Base-by-base conservation (phyloP, 2,329 filamentous ascomycete genomes). In the Exophiala sideris region DNA sequence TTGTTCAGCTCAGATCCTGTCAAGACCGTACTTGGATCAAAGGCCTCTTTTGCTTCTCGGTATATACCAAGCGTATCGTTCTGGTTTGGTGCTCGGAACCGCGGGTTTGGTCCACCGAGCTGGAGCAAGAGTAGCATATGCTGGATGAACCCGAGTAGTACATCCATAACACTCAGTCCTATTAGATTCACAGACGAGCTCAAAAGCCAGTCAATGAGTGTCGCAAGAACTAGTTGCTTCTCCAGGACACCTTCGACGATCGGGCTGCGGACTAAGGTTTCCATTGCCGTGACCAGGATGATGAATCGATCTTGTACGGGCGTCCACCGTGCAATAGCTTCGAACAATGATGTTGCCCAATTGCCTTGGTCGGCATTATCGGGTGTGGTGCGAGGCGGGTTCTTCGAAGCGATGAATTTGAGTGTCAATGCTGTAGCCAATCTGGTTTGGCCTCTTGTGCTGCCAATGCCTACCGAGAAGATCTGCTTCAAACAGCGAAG, bases 261-360 rank as follows among this genome's bases (percentile, higher is more conserved):
- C 0, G 85, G 83, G 41, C 82, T 84, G 52, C 81, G 79, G 3
- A 88, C 76, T 47, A 97, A 74, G 3, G 81, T 82, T 63, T 96
- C 91, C 73, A 95, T 84, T 2, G 87, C 80, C 1, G 88, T 87
- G 42, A 96, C 81, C 44, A 96, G 78, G 52, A 97, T 94, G 36
- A 92, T 84, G 73, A 95, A 97, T 50, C 94, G 87, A 66, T 96
- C 90, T 69, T 97, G 92, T 1, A 97, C 91, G 0, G 94, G 91
- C 0, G 91, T 87, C 91, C 91, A 97, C 54, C 84, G 83, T 12
- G 90, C 85, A 49, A 92, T 80, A 58, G 91, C 80, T 64, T 87
- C 83, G 68, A 95, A 89, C 47, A 97, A 78, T 53, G 85, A 86
- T 21, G 90, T 87, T 1, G 90, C 86, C 92, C 92, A 97, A 46